Base-by-base conservation (phyloP, 225 moss, liverwort and hornwort species). In the Bryum argenteum region DNA sequence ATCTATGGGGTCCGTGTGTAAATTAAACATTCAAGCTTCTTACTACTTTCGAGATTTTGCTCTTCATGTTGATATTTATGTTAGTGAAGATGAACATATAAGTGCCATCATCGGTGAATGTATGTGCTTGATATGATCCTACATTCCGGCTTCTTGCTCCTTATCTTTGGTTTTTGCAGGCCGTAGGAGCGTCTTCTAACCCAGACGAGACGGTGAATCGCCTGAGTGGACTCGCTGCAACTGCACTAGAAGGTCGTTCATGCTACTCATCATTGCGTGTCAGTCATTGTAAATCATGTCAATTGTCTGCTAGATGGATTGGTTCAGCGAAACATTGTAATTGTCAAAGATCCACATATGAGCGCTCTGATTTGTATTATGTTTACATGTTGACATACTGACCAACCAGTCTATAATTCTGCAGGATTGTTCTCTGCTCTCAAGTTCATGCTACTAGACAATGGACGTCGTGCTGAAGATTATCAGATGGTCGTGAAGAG, bases 401-500 rank as follows among this genome's bases (percentile, higher is more conserved):
- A 56, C 58, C 71, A 68, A 72, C 58, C 19, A 51, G 22, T 21
- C 39, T 33, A 40, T n/a, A n/a, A n/a, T 24, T 58, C 18, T 78
- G 54, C 86, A 91, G 91, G 91, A 58, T 65, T 91, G 13, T 89
- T 91, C 64, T 85, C 67, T 57, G 78, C 81, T 22, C 83, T 91
- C 28, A 84, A 89, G 75, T 87, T 87, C 70, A 87, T 91, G 91
- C 81, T 91, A 20, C 71, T 72, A 15, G 61, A 89, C 41, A 67
- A 78, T 67, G 91, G 75, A 63, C 76, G 81, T 61, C 81, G 89
- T 75, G 81, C 73, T 55, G 75, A 77, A 43, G 91, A 91, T 73
- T 91, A 89, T 56, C 89, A 91, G 71, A 77, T 91, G 23, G 87
- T 91, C 58, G 79, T 89, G 58, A 89, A 78, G 69, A 91, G 74